Evolutionary conservation across 805 yeast genomes (phyloP).

Genomic region (Myxozyma sirexii): DNA sequence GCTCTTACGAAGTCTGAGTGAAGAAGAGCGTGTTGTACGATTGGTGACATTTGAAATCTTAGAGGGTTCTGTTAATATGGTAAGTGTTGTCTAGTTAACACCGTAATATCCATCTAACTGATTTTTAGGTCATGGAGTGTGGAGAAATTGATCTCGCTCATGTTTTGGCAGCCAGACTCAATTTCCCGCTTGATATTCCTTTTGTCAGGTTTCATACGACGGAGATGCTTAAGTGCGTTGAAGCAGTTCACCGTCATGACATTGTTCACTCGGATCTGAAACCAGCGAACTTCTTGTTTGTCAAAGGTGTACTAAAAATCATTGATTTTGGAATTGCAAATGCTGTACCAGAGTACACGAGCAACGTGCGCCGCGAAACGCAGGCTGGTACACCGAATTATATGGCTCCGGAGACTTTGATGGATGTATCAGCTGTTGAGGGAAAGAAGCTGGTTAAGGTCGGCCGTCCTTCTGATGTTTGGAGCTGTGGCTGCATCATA

Average conservation of each 20-base stretch:
- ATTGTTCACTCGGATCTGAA: slow-evolving; percentile 82
- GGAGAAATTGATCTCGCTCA: slow-evolving; percentile 90
- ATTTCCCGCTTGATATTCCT: slow-evolving; percentile 60
- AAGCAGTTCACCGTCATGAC: slow-evolving; percentile 83
- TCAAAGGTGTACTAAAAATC: slow-evolving; percentile 79
- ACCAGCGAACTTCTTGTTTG: slow-evolving; percentile 58
- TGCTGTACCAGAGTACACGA: slow-evolving; percentile 89
- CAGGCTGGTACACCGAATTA: slow-evolving; percentile 96
- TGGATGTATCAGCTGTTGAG: slow-evolving; percentile 54
- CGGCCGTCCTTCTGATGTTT: slow-evolving; percentile 92
- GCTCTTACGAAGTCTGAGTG: slow-evolving; percentile 60
- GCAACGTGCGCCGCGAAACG: slow-evolving; percentile 83
- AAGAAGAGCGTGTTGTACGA: slow-evolving; percentile 73
- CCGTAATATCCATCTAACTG: neutral
- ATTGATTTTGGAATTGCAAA: slow-evolving; percentile 94
- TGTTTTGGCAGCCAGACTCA: slow-evolving; percentile 62
- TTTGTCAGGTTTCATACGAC: slow-evolving; percentile 79
- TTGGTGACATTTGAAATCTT: slow-evolving; percentile 73
- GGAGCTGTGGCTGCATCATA: slow-evolving; percentile 97
- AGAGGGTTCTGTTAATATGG: slow-evolving; percentile 64
- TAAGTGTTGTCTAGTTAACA: slow-evolving; percentile 37
- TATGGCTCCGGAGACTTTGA: slow-evolving; percentile 95
- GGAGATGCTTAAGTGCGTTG: slow-evolving; percentile 79
- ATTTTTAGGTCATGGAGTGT: slow-evolving; percentile 68
- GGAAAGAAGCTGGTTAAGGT: slow-evolving; percentile 61